Evolutionary conservation across 306 rosid species (phyloP).

Genomic region (Casuarina cunninghamiana): DNA sequence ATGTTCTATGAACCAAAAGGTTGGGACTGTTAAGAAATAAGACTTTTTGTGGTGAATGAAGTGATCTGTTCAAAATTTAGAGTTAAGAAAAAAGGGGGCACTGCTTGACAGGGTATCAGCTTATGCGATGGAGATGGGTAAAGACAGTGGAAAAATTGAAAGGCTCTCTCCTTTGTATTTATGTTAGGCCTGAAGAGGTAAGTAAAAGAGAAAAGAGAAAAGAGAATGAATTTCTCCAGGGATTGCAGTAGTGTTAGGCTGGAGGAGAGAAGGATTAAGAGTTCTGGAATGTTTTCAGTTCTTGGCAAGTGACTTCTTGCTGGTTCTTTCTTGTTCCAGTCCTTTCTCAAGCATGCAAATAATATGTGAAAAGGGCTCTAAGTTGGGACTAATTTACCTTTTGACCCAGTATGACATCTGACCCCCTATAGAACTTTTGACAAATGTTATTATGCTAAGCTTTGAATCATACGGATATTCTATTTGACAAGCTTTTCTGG

Average conservation of each 20-base stretch:
- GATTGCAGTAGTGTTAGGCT: neutral
- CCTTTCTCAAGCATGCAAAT: neutral
- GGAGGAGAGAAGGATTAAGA: neutral
- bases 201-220: neutral
- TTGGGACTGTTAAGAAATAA: neutral
- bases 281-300: neutral
- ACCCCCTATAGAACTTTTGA: too few relatives aligned
- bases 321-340: neutral
- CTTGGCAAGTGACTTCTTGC: neutral
- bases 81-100: neutral
- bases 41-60: neutral
- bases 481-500: too few relatives aligned
- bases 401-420: too few relatives aligned
- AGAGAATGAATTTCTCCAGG: neutral
- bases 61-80: neutral
- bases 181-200: neutral
- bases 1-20: neutral
- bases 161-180: too few relatives aligned
- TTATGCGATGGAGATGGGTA: neutral
- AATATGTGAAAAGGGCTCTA: too few relatives aligned
- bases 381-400: too few relatives aligned
- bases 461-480: too few relatives aligned
- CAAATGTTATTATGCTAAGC: too few relatives aligned
- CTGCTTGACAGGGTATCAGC: neutral
- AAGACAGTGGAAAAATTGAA: neutral